Evolutionary conservation across 192 early-diverging fungal genomes (phyloP), one percentile per base, ranked within the genome.

Genomic region (Coemansia sp.): DNA sequence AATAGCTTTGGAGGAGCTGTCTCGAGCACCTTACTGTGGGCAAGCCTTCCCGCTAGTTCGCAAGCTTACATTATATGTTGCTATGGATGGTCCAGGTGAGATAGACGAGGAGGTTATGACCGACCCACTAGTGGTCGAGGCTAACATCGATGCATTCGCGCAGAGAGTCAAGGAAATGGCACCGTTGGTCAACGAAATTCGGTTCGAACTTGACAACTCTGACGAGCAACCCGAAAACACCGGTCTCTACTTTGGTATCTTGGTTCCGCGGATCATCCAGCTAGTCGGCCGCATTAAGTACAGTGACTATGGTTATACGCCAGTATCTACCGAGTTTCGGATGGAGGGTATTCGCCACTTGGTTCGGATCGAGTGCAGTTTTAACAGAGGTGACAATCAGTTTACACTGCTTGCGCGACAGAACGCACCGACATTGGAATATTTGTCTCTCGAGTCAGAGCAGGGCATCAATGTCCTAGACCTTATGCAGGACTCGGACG

Each of bases 401-500:
- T 52, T 24, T 24, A 52, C 20, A 9, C 10, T 52, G 5, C 51
- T 52, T 10, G 51, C 51, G 3, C 51, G 51, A 3, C 51, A 22
- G 51, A 52, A 52, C 22, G 51, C 51, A 24, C 18, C 2, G 51
- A 24, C 51, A 1, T 24, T 52, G 51, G 20, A 52, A 22, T 24
- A 20, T 12, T 20, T 52, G 20, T 24, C 51, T 52, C 51, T 52
- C 51, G 44, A 22, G 51, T 52, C 22, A 9, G 9, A 42, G 11
- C 3, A 4, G 22, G 22, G 34, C 41, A 6, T 38, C 22, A 10
- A 31, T 9, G 9, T 59, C 27, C 34, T 24, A 15, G 20, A 20
- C 38, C 67, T 68, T 9, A 41, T 68, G 12, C 34, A 42, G n/a
- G 42, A 57, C 54, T 51, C 40, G 52, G 52, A 68, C 1, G 67